Evolutionary conservation across 192 early-diverging fungal species (phyloP), one percentile per base, ranked within the genome.

Genomic region (Gryganskiella cystojenkinii): DNA sequence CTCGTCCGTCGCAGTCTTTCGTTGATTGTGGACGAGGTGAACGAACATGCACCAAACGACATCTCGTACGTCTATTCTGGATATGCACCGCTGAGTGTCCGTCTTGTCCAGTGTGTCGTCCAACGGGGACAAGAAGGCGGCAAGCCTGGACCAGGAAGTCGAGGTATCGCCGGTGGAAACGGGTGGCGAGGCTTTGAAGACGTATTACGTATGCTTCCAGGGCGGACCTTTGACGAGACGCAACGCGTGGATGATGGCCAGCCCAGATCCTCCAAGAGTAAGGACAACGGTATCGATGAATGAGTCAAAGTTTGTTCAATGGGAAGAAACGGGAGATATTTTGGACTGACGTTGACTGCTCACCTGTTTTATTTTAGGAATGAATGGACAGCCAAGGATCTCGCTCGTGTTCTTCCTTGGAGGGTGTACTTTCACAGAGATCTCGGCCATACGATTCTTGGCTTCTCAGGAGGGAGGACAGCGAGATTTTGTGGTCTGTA

Each of bases 401-500:
- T 97, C 96, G 8, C 69, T 99, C 46, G 89, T 99, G 1, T 90
- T 99, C 54, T 99, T 98, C 71, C 82, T 99, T 13, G 97, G 97
- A 40, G 97, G 97, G 19, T 98, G 97, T 79, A 98, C 96, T 0
- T 92, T 86, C 34, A 93, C 97, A 4, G 97, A 99, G 82, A 89
- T 98, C 20, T 87, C 96, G 4, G 95, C 98, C 19, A 84, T 96
- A n/a, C 87, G 98, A 3, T 92, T 95, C 62, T 81, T 99, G 46
- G 88, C 94, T 8, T 91, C 91, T 69, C 91, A 94, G 55, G 91
- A 92, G 35, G 87, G 87, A 60, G 88, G 87, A 40, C 85, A 83
- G 35, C 94, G 96, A 28, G 90, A 94, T 63, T 99, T 92, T 82
- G 70, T 97, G 31, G 88, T 92, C 9, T 88, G 94, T 37, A 99